phyloP scores from a whole-genome alignment of 2,329 filamentous ascomycete genomes.

The Chaetomium sp. region DNA sequence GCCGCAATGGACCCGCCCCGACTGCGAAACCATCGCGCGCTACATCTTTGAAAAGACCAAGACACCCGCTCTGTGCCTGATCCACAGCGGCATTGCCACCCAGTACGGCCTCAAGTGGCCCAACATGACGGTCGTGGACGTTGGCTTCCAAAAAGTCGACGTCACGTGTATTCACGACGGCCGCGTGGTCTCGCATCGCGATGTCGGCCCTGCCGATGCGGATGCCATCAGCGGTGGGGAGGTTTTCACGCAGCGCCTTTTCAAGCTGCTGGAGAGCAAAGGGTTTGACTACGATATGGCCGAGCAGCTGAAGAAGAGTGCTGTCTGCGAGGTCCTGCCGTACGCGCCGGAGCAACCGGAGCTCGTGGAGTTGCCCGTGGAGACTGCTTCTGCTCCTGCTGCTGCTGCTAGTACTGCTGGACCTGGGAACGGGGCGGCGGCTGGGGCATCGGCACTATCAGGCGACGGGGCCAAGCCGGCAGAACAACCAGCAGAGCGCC shows the following conservation, averaged over 20 bases:
- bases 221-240: constrained; percentile 69
- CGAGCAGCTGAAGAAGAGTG: constrained; percentile 62
- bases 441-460: constrained; percentile 14
- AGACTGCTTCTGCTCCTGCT: constrained; percentile 24
- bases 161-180: constrained; percentile 86
- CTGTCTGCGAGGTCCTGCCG: constrained; percentile 60
- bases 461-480: constrained; percentile 31
- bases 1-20: constrained; percentile 81
- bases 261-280: constrained; percentile 55
- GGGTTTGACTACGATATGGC: constrained; percentile 60
- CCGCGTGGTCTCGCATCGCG: constrained; percentile 61
- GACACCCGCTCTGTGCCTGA: constrained; percentile 81
- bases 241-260: constrained; percentile 69
- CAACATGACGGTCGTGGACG: constrained; percentile 80
- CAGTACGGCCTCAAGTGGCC: constrained; percentile 73
- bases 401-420: neutral
- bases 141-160: constrained; percentile 88
- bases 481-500: constrained; percentile 24
- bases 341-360: constrained; percentile 41
- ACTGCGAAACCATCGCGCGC: constrained; percentile 80
- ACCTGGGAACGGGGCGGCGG: constrained; percentile 2
- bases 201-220: constrained; percentile 48
- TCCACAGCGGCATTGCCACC: constrained; percentile 82
- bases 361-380: constrained; percentile 44
- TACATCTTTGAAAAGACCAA: constrained; percentile 98